Evolutionary conservation across 2,329 filamentous ascomycete species (phyloP).

Genomic region (Fusarium coicis): DNA sequence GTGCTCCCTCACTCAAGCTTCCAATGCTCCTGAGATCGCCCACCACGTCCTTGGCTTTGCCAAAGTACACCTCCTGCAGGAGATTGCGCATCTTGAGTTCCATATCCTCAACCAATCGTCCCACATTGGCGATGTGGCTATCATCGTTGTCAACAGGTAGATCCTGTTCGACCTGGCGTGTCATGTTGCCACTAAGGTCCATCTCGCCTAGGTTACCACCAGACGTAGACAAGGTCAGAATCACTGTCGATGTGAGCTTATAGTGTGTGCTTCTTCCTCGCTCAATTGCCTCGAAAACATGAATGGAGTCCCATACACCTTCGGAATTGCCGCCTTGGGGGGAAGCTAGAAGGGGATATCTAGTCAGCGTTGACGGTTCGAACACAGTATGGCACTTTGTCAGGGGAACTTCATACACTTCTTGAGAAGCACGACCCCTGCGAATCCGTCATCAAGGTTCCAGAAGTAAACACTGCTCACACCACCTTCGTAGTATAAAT

Average conservation of each 20-base stretch:
- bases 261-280: slow-evolving; percentile 93
- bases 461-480: slow-evolving; percentile 97
- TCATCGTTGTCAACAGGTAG: slow-evolving; percentile 89
- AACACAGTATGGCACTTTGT: not conserved
- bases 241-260: slow-evolving; percentile 97
- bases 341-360: slow-evolving; percentile 61
- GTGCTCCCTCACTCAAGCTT: slow-evolving; percentile 84
- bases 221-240: slow-evolving; percentile 80
- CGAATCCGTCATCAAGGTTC: slow-evolving; percentile 98
- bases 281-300: slow-evolving; percentile 97
- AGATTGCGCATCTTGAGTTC: slow-evolving; percentile 99
- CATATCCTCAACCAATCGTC: slow-evolving; percentile 97
- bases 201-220: slow-evolving; percentile 76
- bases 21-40: slow-evolving; percentile 91
- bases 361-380: slow-evolving; percentile 15
- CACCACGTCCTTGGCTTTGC: slow-evolving; percentile 98
- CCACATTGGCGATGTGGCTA: slow-evolving; percentile 95
- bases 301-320: slow-evolving; percentile 97
- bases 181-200: slow-evolving; percentile 98
- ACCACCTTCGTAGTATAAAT: slow-evolving; percentile 96
- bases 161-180: slow-evolving; percentile 92
- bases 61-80: slow-evolving; percentile 98
- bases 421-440: slow-evolving; percentile 94
- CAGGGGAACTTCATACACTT: slow-evolving; percentile 70
- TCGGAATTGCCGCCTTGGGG: slow-evolving; percentile 73